Conservation (phyloP, 768 basidiomycete species). For the Sarcodon sp. region DNA sequence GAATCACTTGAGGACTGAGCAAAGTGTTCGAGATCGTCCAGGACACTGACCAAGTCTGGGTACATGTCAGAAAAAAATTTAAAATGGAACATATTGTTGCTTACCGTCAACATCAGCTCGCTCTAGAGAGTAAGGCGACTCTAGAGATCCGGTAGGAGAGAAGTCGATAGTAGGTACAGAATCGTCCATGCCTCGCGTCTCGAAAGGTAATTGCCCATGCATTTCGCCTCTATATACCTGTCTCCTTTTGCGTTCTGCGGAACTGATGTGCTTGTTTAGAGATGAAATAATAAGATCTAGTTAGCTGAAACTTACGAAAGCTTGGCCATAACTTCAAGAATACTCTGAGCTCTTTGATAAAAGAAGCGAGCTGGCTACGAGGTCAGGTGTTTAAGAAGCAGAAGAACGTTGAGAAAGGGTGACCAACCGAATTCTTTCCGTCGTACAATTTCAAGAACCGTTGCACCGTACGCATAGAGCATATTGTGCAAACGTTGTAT, state of each 20-base stretch:
- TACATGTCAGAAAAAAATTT: conserved; percentile 5
- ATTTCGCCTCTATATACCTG: conserved; percentile 78
- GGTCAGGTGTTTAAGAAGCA: conserved; percentile 1
- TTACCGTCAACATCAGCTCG: conserved; percentile 61
- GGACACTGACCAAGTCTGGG: conserved; percentile 43
- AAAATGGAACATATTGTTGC: neutral
- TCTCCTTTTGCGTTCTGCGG: conserved; percentile 71
- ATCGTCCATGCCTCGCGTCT: conserved; percentile 70
- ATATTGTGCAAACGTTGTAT: conserved; percentile 81
- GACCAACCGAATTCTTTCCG: conserved; percentile 77
- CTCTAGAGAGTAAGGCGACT: conserved; percentile 55
- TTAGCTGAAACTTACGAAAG: conserved; percentile 46
- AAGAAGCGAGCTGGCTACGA: conserved; percentile 55
- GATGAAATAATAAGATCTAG: neutral
- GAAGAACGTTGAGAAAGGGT: neutral
- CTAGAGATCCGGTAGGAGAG: conserved; percentile 51
- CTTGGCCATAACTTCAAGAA: conserved; percentile 80
- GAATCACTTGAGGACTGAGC: conserved; percentile 31
- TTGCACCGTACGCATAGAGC: conserved; percentile 86
- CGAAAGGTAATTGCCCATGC: conserved; percentile 81
- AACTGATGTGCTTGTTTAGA: conserved; percentile 23
- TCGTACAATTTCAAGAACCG: conserved; percentile 82
- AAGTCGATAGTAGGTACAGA: conserved; percentile 72
- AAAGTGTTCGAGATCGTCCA: conserved; percentile 55
- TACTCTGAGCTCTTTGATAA: conserved; percentile 64